Evolutionary conservation across 306 rosid species (phyloP).

Genomic region (Adenanthera pavonina): DNA sequence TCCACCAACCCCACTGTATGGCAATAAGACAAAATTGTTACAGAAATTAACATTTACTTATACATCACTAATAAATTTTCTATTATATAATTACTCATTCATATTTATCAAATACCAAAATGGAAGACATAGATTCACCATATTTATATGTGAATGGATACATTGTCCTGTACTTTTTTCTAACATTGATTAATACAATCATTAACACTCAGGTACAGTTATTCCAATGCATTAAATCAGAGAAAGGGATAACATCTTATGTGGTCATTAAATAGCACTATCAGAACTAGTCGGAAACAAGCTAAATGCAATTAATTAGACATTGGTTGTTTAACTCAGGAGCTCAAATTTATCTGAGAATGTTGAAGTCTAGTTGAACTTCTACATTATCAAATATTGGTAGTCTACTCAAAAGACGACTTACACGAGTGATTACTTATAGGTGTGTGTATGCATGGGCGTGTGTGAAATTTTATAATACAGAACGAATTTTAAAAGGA

Average conservation of each 20-base stretch:
- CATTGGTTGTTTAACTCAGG: constrained; percentile 10
- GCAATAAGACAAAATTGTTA: constrained; percentile 21
- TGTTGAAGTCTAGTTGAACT: constrained; percentile 6
- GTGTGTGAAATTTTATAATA: neutral
- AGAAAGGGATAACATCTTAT: constrained; percentile 4
- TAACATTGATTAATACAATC: constrained; percentile 3
- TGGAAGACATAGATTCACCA: constrained; percentile 12
- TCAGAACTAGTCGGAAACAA: constrained; percentile 10
- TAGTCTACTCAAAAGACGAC: neutral
- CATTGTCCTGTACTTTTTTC: neutral
- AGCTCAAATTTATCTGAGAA: constrained; percentile 14
- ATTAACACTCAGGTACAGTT: constrained; percentile 9
- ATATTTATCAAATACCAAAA: constrained; percentile 29
- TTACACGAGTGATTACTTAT: no score
- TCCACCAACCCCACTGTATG: constrained; percentile 55
- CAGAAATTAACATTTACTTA: neutral
- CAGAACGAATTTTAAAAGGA: constrained; percentile 1
- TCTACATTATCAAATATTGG: constrained; percentile 14
- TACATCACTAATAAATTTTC: neutral
- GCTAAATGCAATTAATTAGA: constrained; percentile 13
- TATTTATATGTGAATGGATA: neutral
- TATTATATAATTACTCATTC: constrained; percentile 5
- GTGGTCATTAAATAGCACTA: constrained; percentile 6
- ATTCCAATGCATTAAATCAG: constrained; percentile 1
- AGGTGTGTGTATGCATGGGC: no score